A percentile compares a stretch with the other conserved stretches of the same genome.
Conservation (phyloP, 1,284 basidiomycete genomes). For the Amylostereum areolatum region DNA sequence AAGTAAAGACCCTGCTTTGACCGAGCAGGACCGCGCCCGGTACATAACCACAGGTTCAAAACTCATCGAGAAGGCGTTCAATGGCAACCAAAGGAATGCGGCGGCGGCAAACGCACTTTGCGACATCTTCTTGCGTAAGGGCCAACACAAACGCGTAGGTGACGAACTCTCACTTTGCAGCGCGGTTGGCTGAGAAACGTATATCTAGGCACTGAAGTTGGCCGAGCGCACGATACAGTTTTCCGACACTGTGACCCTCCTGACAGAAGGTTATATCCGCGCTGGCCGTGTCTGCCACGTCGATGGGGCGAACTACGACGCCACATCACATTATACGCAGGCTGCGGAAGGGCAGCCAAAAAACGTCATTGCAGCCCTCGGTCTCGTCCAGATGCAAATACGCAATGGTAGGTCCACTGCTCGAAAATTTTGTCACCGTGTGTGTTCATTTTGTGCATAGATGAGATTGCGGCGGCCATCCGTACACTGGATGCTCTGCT, state of each 20-base stretch:
- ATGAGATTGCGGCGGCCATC: conserved; percentile 74
- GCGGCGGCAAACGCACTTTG: conserved; percentile 75
- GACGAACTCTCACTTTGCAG: background rate
- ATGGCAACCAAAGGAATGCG: conserved; percentile 68
- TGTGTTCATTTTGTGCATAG: conserved; percentile 27
- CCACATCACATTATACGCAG: conserved; percentile 69
- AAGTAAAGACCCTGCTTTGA: conserved; percentile 59
- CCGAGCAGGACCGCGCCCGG: conserved; percentile 55
- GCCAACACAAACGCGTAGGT: conserved; percentile 46
- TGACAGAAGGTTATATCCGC: conserved; percentile 76
- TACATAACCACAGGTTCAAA: conserved; percentile 59
- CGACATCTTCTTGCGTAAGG: conserved; percentile 67
- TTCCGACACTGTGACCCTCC: conserved; percentile 76
- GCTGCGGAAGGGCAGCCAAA: conserved; percentile 71
- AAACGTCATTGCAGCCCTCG: conserved; percentile 74
- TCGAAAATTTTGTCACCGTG: conserved; percentile 2
- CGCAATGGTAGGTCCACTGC: conserved; percentile 54
- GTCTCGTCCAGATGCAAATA: conserved; percentile 82
- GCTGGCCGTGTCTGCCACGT: conserved; percentile 77
- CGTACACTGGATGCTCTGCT: conserved; percentile 83
- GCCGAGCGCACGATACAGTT: conserved; percentile 91
- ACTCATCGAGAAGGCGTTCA: conserved; percentile 68
- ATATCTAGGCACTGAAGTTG: conserved; percentile 71
- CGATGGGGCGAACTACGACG: conserved; percentile 54
- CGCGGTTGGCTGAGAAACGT: conserved; percentile 3